Percentiles rank a stretch among this genome's conserved stretches.
Evolutionary conservation across 2,329 filamentous ascomycete genomes (phyloP).

Genomic region (Akanthomyces lecanii): DNA sequence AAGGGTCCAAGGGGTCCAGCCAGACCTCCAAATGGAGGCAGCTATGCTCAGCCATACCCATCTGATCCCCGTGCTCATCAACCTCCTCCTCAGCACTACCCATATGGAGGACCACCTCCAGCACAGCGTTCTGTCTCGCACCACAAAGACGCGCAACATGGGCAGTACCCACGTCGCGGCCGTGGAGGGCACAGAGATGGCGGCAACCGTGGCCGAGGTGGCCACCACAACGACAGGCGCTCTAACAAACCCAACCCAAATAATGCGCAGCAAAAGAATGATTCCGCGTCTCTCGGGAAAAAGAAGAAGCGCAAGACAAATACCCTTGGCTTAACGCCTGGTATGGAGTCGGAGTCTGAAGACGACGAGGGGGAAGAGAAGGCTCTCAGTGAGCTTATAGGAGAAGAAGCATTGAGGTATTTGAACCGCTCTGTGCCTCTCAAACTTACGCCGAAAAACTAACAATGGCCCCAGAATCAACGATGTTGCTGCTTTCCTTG

Average conservation of each 20-base stretch:
- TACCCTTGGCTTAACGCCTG: conserved; percentile 66
- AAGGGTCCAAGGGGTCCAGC: conserved; percentile 33
- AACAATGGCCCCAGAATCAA: conserved; percentile 42
- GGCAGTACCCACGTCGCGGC: conserved; percentile 32
- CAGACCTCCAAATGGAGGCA: conserved; percentile 20
- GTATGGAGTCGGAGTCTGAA: conserved; percentile 58
- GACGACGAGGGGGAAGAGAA: conserved; percentile 71
- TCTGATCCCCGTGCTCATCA: conserved; percentile 36
- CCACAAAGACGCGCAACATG: conserved; percentile 33
- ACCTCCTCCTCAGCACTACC: conserved; percentile 29
- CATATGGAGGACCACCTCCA: conserved; percentile 38
- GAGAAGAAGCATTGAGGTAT: conserved; percentile 52
- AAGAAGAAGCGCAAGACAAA: conserved; percentile 71
- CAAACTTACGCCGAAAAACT: conserved; percentile 3
- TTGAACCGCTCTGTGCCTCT: background rate
- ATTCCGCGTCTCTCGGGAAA: conserved; percentile 49
- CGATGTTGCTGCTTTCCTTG: conserved; percentile 76
- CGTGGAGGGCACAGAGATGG: conserved; percentile 33
- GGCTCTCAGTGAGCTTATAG: conserved; percentile 52
- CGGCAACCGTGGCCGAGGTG: conserved; percentile 35
- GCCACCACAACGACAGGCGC: conserved; percentile 44
- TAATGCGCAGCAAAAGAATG: conserved; percentile 24
- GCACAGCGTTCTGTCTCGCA: conserved; percentile 30
- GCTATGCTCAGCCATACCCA: conserved; percentile 37
- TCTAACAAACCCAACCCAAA: conserved; percentile 33